Conservation (phyloP, 129 eudicot genomes). For the Silybum marianum region DNA sequence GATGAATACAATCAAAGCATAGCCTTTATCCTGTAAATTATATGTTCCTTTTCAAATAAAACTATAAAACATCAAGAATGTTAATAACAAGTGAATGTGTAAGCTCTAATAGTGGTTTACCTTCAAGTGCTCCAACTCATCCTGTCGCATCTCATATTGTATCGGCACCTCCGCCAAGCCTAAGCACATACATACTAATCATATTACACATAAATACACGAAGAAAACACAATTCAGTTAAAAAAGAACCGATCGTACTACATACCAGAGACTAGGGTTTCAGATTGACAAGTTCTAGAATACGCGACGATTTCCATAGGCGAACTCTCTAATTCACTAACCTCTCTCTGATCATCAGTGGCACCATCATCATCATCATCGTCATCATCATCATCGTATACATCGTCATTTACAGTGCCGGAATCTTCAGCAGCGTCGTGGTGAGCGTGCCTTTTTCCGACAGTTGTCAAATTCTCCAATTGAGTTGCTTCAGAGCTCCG, state of each 20-base stretch:
- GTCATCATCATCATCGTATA: conserved; percentile 2
- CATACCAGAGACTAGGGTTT: conserved; percentile 48
- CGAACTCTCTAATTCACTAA: conserved; percentile 26
- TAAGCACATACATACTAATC: conserved; percentile 14
- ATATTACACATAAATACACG: neutral
- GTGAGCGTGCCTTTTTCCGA: neutral
- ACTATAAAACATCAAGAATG: conserved; percentile 11
- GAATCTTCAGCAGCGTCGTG: conserved; percentile 24
- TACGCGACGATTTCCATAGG: conserved; percentile 29
- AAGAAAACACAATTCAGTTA: neutral
- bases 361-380: conserved; percentile 16
- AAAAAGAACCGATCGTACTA: conserved; percentile 6
- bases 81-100: conserved; percentile 3
- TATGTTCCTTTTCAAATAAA: neutral
- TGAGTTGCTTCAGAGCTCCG: conserved; percentile 45
- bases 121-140: conserved; percentile 41
- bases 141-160: conserved; percentile 39
- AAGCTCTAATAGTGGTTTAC: conserved; percentile 11
- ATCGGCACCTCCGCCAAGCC: conserved; percentile 43
- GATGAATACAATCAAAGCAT: neutral
- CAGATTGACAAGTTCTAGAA: conserved; percentile 24
- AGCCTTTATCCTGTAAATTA: conserved; percentile 13
- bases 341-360: conserved; percentile 29
- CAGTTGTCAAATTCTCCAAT: conserved; percentile 19
- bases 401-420: conserved; percentile 23